phyloP scores from a whole-genome alignment of 2,329 filamentous ascomycete genomes.

The Curvularia spicifera region DNA sequence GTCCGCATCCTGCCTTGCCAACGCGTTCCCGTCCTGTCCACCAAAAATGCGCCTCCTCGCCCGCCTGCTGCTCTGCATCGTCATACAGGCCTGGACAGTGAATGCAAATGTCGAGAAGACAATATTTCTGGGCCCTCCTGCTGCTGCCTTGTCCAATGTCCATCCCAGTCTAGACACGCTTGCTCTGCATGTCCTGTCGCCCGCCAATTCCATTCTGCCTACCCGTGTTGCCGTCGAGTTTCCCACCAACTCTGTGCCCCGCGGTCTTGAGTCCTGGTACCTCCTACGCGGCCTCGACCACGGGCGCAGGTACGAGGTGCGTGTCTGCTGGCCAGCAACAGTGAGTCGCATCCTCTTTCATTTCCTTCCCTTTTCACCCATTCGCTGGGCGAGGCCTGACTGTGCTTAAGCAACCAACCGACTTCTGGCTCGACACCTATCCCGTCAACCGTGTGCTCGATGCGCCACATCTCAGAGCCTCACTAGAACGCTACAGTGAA shows the following conservation, averaged over 20 bases:
- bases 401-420: conserved; percentile 77
- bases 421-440: conserved; percentile 73
- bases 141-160: conserved; percentile 61
- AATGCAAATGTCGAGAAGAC: conserved; percentile 86
- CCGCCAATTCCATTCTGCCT: conserved; percentile 59
- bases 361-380: background rate
- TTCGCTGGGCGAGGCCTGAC: conserved; percentile 25
- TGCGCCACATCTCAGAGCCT: conserved; percentile 67
- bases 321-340: conserved; percentile 91
- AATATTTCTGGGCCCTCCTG: conserved; percentile 78
- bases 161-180: conserved; percentile 66
- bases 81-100: conserved; percentile 44
- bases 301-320: conserved; percentile 83
- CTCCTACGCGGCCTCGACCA: conserved; percentile 73
- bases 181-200: conserved; percentile 69
- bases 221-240: conserved; percentile 73
- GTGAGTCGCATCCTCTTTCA: conserved; percentile 60
- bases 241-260: conserved; percentile 59
- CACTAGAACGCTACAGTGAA: conserved; percentile 68
- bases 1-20: background rate
- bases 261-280: conserved; percentile 76
- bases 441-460: conserved; percentile 67
- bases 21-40: conserved; percentile 12
- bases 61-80: conserved; percentile 41
- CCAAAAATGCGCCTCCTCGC: conserved; percentile 45